Evolutionary conservation across 2,329 filamentous ascomycete species (phyloP), one percentile per base, ranked within the genome.

Genomic region (Nigrospora osmanthi): DNA sequence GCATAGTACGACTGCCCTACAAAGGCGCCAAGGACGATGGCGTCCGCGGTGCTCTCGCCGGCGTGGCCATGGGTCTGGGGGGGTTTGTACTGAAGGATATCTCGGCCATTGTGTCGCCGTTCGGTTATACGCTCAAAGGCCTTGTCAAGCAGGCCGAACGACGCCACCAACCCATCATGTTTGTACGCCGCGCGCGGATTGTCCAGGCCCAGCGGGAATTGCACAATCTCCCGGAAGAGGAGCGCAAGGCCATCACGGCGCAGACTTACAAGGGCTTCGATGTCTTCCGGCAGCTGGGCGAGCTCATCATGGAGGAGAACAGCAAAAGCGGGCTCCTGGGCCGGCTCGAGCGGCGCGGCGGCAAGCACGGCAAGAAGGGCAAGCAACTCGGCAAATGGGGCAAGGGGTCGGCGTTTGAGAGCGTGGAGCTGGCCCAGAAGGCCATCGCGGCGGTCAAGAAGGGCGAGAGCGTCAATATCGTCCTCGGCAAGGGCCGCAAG

Each of bases 81-180:
- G 81, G 82, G 0, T 73, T 85, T 19, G 69, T 85, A 2, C 67
- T 85, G 28, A 86, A 86, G 58, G 75, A 82, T 42, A 69, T 84
- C 6, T 71, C 80, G 0, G 83, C 81, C 6, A 46, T 83, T 1
- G 57, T 82, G 1, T 79, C 80, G 0, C 79, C 80, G 0, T 52
- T 80, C 3, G 80, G 79, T 0, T 86, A 81, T 52, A 72, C 77
- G 0, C 68, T 83, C 49, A 83, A 85, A 55, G 83, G 83, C 0
- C 57, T 83, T 0, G 71, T 78, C 31, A 83, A 82, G 52, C 77
- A 86, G 56, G 61, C 71, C 1, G 67, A 73, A 49, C 73, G 80
- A 33, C 61, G 67, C 11, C 70, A 70, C 45, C 72, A 75, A 49
- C 78, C 80, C 0, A 67, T 71, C 1, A 67, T 67, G 17, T 72